Percentiles rank a stretch among this genome's conserved stretches.
These are phyloP conservation scores for Noccaea bulbosa DNA, from an alignment of 345 rosid species.

Conservation along the genomic window DNA sequence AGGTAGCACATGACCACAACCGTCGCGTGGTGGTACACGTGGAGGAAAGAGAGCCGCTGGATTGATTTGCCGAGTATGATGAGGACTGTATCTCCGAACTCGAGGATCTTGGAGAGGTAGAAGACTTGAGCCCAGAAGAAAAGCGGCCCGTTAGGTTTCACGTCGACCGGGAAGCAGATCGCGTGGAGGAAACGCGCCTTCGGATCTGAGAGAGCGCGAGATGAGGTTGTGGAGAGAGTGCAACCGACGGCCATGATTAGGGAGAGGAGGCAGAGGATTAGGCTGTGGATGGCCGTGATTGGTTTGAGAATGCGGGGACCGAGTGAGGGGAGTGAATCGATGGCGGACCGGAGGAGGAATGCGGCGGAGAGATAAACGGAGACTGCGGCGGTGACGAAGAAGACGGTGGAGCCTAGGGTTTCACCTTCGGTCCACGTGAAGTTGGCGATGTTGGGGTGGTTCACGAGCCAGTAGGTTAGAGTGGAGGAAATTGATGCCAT, in stretches of 20 bases:
- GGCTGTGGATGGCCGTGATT: constrained; percentile 73
- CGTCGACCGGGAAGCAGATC: constrained; percentile 59
- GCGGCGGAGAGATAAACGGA: constrained; percentile 58
- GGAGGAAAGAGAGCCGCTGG: constrained; percentile 78
- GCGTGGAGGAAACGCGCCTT: constrained; percentile 10
- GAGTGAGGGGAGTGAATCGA: constrained; percentile 39
- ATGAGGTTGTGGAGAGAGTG: constrained; percentile 54
- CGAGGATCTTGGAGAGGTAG: constrained; percentile 70
- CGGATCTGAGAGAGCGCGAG: not conserved
- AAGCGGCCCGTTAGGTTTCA: constrained; percentile 54
- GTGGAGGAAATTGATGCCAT: constrained; percentile 30
- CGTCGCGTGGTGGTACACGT: constrained; percentile 79
- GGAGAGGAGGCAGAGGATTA: constrained; percentile 65
- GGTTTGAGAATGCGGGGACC: constrained; percentile 58
- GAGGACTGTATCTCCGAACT: constrained; percentile 62
- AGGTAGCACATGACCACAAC: constrained; percentile 76
- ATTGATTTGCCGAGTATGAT: constrained; percentile 57
- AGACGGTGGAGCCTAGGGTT: constrained; percentile 62
- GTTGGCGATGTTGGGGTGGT: constrained; percentile 57
- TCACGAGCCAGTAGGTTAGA: constrained; percentile 57
- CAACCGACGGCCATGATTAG: constrained; percentile 73
- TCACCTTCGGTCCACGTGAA: constrained; percentile 62
- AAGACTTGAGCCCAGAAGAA: constrained; percentile 79
- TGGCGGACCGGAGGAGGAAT: constrained; percentile 45
- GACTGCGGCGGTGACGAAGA: constrained; percentile 55